A percentile compares a stretch with the other conserved stretches of the same genome.
These are phyloP conservation scores for Podospora tetraspora DNA, from an alignment of 495 filamentous ascomycete genomes.

Conservation along the genomic window DNA sequence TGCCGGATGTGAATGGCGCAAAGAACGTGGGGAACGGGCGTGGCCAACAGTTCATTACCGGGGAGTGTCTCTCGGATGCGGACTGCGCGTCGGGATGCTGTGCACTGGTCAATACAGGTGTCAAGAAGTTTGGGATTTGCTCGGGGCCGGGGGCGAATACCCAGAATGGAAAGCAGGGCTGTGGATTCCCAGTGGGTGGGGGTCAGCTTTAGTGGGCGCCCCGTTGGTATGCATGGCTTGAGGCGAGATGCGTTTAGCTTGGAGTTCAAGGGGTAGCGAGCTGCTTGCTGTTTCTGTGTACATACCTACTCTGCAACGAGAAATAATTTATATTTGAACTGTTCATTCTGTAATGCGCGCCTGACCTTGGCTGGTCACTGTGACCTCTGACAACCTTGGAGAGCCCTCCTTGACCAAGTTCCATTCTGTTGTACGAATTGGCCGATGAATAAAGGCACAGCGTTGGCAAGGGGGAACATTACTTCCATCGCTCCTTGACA, in stretches of 20 bases:
- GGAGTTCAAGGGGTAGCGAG: not conserved
- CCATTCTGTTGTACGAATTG: too few relatives aligned
- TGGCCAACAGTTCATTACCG: not conserved
- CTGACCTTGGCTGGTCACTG: too few relatives aligned
- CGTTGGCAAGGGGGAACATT: too few relatives aligned
- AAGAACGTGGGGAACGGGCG: not conserved
- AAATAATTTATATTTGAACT: too few relatives aligned
- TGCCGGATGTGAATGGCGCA: not conserved
- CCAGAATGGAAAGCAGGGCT: conserved; percentile 2
- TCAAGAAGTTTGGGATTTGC: not conserved
- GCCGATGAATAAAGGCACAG: too few relatives aligned
- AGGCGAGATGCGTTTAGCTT: not conserved
- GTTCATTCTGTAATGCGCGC: too few relatives aligned
- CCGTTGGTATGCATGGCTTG: not conserved
- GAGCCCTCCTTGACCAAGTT: too few relatives aligned
- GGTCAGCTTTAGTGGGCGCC: not conserved
- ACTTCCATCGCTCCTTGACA: too few relatives aligned
- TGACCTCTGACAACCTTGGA: too few relatives aligned
- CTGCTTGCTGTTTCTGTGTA: not conserved
- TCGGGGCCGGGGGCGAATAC: not conserved
- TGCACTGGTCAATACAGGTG: not conserved
- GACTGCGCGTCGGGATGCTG: conserved; percentile 1
- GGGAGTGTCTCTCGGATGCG: not conserved
- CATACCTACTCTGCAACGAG: not conserved
- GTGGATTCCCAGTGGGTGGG: not conserved